Evolutionary conservation across 1,284 basidiomycete species (phyloP), one percentile per base, ranked within the genome.

Genomic region (Phylloboletellus chloephorus): DNA sequence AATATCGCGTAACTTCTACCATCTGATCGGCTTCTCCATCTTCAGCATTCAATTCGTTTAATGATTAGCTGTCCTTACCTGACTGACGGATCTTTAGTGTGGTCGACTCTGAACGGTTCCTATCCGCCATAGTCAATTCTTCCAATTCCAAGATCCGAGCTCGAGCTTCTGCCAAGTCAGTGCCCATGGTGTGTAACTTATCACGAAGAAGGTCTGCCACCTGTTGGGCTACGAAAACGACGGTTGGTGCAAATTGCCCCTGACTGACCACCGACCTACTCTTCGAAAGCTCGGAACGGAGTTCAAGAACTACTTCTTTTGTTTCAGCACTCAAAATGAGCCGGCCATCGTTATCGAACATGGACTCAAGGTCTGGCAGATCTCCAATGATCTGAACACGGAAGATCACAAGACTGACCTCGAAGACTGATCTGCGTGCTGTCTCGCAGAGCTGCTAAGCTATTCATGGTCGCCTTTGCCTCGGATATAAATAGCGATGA

Each of bases 181-280:
- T 58, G 3, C 67, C 64, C 43, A 72, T 64, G 33, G 63, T 52
- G 28, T 72, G 66, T 1, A 76, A 56, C 44, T 74, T 74, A 46
- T 74, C 70, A n/a, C 73, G 68, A 3, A 76, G 61, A 8, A 76
- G 52, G 36, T 76, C 74, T 15, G 65, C 70, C 23, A 77, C 73
- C 46, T 74, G 67, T 45, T 71, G 65, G 3, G 74, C 74, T 77
- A 34, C n/a, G 16, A 45, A 49, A 43, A 41, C 8, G 32, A 35
- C 32, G 11, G 46, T 45, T 33, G 23, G 38, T n/a, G 31, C 22
- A 36, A 54, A 22, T 52, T 63, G 64, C 55, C 15, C 56, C 51
- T 16, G 52, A 50, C 5, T 66, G 48, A 37, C 64, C 57, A 16
- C 56, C 51, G 36, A 49, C 56, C 10, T 50, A 61, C 63, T 58